Conservation (phyloP, 2,329 filamentous ascomycete genomes). For the Chalaropsis ovoidea region DNA sequence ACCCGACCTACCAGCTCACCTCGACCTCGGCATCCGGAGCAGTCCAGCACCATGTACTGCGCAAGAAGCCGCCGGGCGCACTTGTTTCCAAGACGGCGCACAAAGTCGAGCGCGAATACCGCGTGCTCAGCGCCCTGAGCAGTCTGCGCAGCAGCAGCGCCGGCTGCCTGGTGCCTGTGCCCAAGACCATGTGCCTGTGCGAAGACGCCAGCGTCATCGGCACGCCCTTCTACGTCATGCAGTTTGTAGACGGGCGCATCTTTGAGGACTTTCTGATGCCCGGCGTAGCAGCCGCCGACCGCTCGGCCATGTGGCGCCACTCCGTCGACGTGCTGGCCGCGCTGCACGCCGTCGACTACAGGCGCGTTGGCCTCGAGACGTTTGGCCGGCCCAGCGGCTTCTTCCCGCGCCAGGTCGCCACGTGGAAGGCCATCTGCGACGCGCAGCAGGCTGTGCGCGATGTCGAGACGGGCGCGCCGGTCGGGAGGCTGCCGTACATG, state of each 20-base stretch:
- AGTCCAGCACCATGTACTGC: slow-evolving; percentile 69
- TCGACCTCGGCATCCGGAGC: slow-evolving; percentile 40
- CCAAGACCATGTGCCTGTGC: slow-evolving; percentile 73
- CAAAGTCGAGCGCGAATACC: slow-evolving; percentile 91
- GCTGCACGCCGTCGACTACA: slow-evolving; percentile 65
- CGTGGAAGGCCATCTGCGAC: slow-evolving; percentile 66
- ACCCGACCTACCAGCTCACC: slow-evolving; percentile 89
- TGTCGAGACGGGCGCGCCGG: slow-evolving; percentile 61
- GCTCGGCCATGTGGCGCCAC: slow-evolving; percentile 73
- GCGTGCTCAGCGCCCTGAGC: slow-evolving; percentile 74
- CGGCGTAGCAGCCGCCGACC: slow-evolving; percentile 48
- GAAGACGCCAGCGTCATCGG: slow-evolving; percentile 71
- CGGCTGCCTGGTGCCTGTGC: slow-evolving; percentile 63
- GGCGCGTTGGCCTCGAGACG: slow-evolving; percentile 53
- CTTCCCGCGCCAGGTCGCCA: slow-evolving; percentile 76
- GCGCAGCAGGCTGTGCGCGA: slow-evolving; percentile 69
- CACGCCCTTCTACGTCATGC: slow-evolving; percentile 95
- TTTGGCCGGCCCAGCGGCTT: slow-evolving; percentile 71
- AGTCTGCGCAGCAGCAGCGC: slow-evolving; percentile 37
- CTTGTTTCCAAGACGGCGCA: slow-evolving; percentile 90
- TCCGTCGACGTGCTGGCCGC: slow-evolving; percentile 74
- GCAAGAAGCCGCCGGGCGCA: slow-evolving; percentile 95
- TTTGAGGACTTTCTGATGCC: slow-evolving; percentile 82
- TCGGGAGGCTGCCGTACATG: slow-evolving; percentile 77
- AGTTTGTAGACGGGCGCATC: slow-evolving; percentile 86